Conservation (phyloP, 2,329 filamentous ascomycete species). For the Hymenotorrendiella dingleyae region DNA sequence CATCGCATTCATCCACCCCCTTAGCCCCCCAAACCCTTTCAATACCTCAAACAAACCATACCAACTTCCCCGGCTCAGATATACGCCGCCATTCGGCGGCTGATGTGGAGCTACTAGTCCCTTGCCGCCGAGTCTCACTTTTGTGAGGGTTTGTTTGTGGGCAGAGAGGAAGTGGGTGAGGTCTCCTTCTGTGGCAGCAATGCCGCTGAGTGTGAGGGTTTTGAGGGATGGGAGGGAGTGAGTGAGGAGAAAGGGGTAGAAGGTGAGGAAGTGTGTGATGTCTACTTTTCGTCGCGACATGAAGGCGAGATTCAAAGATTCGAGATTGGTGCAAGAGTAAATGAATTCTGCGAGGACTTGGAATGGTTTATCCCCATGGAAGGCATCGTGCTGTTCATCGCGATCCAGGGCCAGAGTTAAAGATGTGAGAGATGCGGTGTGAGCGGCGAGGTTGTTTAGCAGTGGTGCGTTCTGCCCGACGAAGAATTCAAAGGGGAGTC, state of each 20-base stretch:
- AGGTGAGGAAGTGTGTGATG: conserved; percentile 24
- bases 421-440: conserved; percentile 15
- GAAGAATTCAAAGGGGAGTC: conserved; percentile 28
- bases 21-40: too few species aligned
- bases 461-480: conserved; percentile 13
- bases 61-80: conserved; percentile 40
- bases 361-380: conserved; percentile 12
- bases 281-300: conserved; percentile 16
- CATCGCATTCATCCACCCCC: too few species aligned
- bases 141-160: conserved; percentile 35
- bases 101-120: conserved; percentile 37
- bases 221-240: conserved; percentile 34
- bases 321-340: conserved; percentile 10
- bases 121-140: conserved; percentile 40
- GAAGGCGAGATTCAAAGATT: conserved; percentile 16
- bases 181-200: conserved; percentile 39
- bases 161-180: conserved; percentile 38
- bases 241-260: too few species aligned
- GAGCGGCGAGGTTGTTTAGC: conserved; percentile 11
- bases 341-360: conserved; percentile 17
- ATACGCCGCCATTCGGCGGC: conserved; percentile 38
- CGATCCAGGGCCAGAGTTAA: conserved; percentile 19
- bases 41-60: conserved; percentile 38
- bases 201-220: conserved; percentile 38
- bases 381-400: conserved; percentile 16